A percentile compares a stretch with the other conserved stretches of the same genome.
phyloP scores from a whole-genome alignment of 2,329 filamentous ascomycete genomes.

The Diaporthe sp. region DNA sequence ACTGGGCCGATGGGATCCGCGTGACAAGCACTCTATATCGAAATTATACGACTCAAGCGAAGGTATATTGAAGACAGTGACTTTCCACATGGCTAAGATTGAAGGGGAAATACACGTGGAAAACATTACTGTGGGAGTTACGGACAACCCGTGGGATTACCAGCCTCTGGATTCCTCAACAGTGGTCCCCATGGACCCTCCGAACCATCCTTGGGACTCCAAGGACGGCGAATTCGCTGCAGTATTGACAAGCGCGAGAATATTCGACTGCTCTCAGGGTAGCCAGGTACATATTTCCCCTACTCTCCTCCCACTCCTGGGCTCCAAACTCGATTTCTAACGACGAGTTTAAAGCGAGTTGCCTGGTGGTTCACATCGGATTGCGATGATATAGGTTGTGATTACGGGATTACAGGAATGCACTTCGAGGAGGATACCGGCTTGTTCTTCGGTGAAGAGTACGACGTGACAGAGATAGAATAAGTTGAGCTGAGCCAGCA shows the following conservation, averaged over 20 bases:
- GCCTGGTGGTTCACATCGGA: background rate
- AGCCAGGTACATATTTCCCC: background rate
- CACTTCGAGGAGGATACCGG: no score
- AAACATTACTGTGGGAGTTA: background rate
- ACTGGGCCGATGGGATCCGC: background rate
- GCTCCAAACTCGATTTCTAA: background rate
- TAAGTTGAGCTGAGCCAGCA: no score
- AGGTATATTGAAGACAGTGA: background rate
- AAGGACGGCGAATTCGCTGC: background rate
- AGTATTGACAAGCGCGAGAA: background rate
- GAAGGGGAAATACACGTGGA: background rate
- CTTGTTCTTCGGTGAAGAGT: no score
- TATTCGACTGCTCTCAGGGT: background rate
- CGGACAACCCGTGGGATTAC: background rate
- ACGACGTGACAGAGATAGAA: no score
- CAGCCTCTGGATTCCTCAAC: background rate
- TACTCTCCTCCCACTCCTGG: background rate
- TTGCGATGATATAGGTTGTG: background rate
- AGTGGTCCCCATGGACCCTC: background rate
- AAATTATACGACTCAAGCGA: background rate
- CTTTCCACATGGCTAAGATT: background rate
- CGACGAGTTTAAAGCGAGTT: background rate
- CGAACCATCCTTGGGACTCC: background rate
- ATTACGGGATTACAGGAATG: background rate
- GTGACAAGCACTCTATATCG: background rate